A percentile compares a stretch with the other conserved stretches of the same genome.
phyloP scores from a whole-genome alignment of 108 stramenopile species.

The Stephanodiscus minutulus region DNA sequence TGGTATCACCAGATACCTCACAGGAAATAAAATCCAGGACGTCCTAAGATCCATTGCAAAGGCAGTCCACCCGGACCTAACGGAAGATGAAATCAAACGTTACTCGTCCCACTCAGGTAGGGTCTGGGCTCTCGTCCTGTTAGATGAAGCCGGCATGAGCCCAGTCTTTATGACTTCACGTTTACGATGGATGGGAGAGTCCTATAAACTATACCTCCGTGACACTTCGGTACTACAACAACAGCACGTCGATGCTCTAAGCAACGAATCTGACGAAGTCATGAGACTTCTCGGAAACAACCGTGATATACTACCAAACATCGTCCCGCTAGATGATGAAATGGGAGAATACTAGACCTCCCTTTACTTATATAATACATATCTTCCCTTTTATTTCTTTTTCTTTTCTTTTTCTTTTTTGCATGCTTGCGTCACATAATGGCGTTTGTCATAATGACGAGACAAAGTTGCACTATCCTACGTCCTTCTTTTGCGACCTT shows the following conservation, averaged over 20 bases:
- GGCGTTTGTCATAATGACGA: slow-evolving; percentile 4
- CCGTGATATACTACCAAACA: background rate
- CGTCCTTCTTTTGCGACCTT: no score
- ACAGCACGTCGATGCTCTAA: slow-evolving; percentile 1
- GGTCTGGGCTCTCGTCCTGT: slow-evolving; percentile 17
- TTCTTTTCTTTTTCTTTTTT: no score
- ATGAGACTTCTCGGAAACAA: background rate
- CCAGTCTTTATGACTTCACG: background rate
- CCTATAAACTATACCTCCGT: background rate
- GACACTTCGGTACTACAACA: background rate
- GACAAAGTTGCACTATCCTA: background rate
- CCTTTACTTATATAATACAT: no score
- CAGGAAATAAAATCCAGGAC: background rate
- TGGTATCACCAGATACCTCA: slow-evolving; percentile 1
- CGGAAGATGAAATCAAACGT: background rate
- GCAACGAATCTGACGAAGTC: background rate
- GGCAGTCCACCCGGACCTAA: slow-evolving; percentile 5
- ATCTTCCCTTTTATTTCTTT: no score
- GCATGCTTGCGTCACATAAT: background rate
- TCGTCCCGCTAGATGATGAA: background rate
- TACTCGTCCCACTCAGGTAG: slow-evolving; percentile 2
- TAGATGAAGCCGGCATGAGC: slow-evolving; percentile 3
- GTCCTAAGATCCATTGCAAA: background rate
- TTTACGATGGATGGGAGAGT: slow-evolving; percentile 16
- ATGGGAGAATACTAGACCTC: slow-evolving; percentile 1